These are phyloP conservation scores for Vitis riparia DNA, from an alignment of 164 flowering plant species.

Conservation along the genomic window DNA sequence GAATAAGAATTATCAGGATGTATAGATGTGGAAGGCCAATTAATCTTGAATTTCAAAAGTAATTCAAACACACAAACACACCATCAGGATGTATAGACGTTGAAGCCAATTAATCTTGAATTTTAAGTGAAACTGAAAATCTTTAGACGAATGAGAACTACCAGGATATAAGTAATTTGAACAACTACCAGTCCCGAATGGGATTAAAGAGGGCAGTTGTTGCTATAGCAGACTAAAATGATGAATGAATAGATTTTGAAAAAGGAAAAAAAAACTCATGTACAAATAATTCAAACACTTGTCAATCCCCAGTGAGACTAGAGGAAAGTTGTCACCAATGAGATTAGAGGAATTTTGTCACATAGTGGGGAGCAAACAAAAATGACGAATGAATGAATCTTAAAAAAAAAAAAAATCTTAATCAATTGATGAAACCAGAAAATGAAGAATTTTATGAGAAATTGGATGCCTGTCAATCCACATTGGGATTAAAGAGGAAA, in stretches of 20 bases:
- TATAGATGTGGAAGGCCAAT: not conserved
- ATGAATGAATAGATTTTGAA: not conserved
- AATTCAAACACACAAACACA: not conserved
- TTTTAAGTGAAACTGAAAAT: too few species aligned
- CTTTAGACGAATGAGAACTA: too few species aligned
- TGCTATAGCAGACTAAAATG: not conserved
- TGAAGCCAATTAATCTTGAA: too few species aligned
- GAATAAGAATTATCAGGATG: not conserved
- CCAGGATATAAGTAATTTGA: not conserved
- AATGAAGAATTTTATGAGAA: too few species aligned
- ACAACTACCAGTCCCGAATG: not conserved
- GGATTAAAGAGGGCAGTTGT: not conserved
- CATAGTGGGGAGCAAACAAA: not conserved
- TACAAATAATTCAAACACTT: too few species aligned
- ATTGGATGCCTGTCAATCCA: too few species aligned
- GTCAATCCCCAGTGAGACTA: too few species aligned
- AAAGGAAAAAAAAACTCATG: not conserved
- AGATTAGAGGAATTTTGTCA: not conserved
- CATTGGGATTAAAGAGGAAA: too few species aligned
- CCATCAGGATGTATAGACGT: too few species aligned
- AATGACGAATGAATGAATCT: not conserved
- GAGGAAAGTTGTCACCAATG: too few species aligned
- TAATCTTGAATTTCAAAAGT: not conserved
- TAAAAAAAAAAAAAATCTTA: not conserved
- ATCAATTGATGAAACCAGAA: not conserved